Conservation (phyloP, 306 rosid genomes). For the Pyrus betulifolia region DNA sequence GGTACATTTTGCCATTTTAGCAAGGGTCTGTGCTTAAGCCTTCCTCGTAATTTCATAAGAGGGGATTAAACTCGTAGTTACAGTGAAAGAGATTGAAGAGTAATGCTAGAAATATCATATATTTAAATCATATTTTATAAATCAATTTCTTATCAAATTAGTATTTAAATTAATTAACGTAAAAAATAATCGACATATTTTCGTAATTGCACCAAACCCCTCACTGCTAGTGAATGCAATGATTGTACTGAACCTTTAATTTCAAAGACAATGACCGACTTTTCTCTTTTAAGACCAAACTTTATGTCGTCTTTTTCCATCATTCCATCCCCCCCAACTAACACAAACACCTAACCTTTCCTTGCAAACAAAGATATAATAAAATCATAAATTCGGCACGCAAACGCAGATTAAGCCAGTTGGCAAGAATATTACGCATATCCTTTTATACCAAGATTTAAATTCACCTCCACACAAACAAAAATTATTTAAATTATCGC, state of each 20-base stretch:
- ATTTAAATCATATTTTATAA: no score
- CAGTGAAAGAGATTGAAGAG: background rate
- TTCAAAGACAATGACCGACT: background rate
- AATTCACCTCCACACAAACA: background rate
- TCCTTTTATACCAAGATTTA: no score
- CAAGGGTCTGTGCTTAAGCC: background rate
- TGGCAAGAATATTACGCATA: rapidly evolving
- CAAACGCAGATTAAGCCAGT: background rate
- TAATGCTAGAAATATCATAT: no score
- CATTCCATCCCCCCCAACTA: background rate
- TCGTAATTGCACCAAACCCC: background rate
- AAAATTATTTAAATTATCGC: background rate
- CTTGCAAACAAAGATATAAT: background rate
- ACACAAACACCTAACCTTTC: background rate
- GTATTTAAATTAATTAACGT: no score
- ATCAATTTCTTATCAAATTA: no score
- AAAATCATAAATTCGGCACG: background rate
- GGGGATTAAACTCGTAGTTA: no score
- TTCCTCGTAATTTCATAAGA: no score
- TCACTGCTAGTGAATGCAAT: background rate
- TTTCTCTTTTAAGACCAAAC: background rate
- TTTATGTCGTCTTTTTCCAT: background rate
- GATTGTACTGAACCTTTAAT: background rate
- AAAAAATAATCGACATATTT: background rate
- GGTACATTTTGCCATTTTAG: no score